Conservation (phyloP, 192 early-diverging fungal species). For the Umbelopsis ramanniana region DNA sequence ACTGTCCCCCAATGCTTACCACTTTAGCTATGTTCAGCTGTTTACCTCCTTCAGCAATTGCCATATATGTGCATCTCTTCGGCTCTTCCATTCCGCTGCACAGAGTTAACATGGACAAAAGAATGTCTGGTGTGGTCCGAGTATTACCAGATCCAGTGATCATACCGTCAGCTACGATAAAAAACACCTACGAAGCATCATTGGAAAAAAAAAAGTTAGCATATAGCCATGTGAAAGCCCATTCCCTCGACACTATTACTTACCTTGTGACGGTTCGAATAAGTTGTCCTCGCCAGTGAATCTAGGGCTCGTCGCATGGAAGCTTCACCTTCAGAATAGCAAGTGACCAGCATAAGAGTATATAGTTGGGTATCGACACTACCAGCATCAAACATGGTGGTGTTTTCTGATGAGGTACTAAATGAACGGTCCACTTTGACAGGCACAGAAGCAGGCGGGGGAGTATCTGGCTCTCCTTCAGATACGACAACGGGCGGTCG, state of each 20-base stretch:
- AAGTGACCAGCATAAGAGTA: slow-evolving; percentile 78
- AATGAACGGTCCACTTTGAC: neutral
- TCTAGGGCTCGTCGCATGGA: slow-evolving; percentile 79
- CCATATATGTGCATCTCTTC: slow-evolving; percentile 74
- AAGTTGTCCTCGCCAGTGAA: slow-evolving; percentile 75
- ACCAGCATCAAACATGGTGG: slow-evolving; percentile 8
- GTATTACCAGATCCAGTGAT: slow-evolving; percentile 79
- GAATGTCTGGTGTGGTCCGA: slow-evolving; percentile 71
- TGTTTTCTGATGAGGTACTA: neutral
- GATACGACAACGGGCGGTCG: neutral
- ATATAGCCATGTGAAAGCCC: neutral
- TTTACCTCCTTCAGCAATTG: slow-evolving; percentile 80
- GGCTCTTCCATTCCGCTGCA: slow-evolving; percentile 65
- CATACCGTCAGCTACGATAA: slow-evolving; percentile 87
- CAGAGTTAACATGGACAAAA: slow-evolving; percentile 70
- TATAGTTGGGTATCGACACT: slow-evolving; percentile 50
- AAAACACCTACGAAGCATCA: slow-evolving; percentile 57
- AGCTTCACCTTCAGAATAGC: slow-evolving; percentile 84
- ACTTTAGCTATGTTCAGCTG: slow-evolving; percentile 86
- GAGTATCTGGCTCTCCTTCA: neutral
- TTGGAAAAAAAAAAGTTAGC: neutral
- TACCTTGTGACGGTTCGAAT: slow-evolving; percentile 79
- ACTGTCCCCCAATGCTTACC: slow-evolving; percentile 32
- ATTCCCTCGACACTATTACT: neutral
- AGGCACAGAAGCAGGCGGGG: neutral